Percentiles rank a stretch among this genome's conserved stretches.
phyloP scores from a whole-genome alignment of 1,284 basidiomycete genomes.

The Singerocomus inundabilis region DNA sequence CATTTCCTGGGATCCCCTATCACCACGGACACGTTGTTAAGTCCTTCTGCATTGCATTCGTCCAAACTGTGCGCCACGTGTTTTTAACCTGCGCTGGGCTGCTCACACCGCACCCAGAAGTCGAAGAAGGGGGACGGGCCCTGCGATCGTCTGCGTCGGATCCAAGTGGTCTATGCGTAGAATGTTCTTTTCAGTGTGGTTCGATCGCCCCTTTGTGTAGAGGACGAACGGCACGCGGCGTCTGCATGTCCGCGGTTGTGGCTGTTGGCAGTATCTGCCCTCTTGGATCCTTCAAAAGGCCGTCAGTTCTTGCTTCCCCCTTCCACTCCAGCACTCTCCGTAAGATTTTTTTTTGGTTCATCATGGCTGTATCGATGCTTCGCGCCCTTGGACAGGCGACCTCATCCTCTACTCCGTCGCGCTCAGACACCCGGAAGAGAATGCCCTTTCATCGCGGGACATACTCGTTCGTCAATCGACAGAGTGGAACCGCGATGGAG shows the following conservation, averaged over 20 bases:
- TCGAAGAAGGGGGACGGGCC: conserved; percentile 14
- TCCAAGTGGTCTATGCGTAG: conserved; percentile 8
- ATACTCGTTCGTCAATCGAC: conserved; percentile 31
- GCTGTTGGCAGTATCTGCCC: conserved; percentile 7
- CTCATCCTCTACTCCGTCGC: conserved; percentile 9
- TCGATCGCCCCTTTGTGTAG: conserved; percentile 6
- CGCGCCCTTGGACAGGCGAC: conserved; percentile 22
- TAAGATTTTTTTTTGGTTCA: not conserved
- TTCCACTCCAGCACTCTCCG: not conserved
- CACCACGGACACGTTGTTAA: not conserved
- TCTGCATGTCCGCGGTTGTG: conserved; percentile 19
- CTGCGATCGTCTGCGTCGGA: conserved; percentile 1
- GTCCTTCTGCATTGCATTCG: conserved; percentile 2
- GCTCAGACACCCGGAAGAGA: conserved; percentile 20
- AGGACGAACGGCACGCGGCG: conserved; percentile 17
- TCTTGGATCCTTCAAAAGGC: conserved; percentile 20
- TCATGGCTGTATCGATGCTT: conserved; percentile 26
- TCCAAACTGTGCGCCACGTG: not conserved
- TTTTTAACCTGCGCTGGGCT: not conserved
- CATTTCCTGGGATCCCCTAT: not conserved
- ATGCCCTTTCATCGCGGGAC: conserved; percentile 32
- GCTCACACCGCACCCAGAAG: conserved; percentile 20
- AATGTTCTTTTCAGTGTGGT: conserved; percentile 15
- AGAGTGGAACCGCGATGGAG: conserved; percentile 35
- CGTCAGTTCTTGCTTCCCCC: not conserved